Evolutionary conservation across 1,284 basidiomycete genomes (phyloP), one percentile per base, ranked within the genome.

Genomic region (Trichosporon faecale): DNA sequence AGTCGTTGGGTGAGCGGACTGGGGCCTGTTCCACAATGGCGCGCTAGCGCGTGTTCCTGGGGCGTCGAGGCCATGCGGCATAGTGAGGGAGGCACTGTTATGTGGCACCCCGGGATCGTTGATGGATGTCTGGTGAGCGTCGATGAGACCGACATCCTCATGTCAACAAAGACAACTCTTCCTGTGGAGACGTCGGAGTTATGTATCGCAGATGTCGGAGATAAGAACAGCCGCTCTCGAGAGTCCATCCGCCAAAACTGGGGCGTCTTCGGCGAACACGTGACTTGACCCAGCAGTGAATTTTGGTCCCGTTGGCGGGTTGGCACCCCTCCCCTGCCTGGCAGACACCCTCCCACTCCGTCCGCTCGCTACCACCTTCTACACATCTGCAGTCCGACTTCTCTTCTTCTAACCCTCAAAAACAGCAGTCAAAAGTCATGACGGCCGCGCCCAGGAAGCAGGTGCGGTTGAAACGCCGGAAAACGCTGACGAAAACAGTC

Each of bases 401-500:
- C 18, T 52, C 49, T 52, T 21, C 25, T 52, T 52, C 49, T 4
- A 52, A 21, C 49, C 49, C 23, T 25, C n/a, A 52, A 52, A 46
- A 52, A 52, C 49, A 52, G 49, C 49, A 52, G 49, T 52, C 49
- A 14, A 65, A 29, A n/a, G n/a, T n/a, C 40, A 65, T 68, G 67
- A 68, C 67, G 49, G 63, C 67, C 49, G 67, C 67, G 6, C 67
- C 67, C n/a, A 46, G 67, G 40, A 61, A 61, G 57, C 57, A 55
- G 49, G 49, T 52, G n/a, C n/a, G 23, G 49, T 52, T 52, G 3
- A 14, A 11, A 52, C 18, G 49, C 49, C 5, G n/a, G 49, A 21
- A 2, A 23, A 4, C 49, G 49, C 49, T 52, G 49, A 52, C 49
- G 23, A 52, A 70, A 70, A 68, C 68, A 82, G 74, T 81, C 79